A percentile compares a stretch with the other conserved stretches of the same genome.
Conservation (phyloP, 2,329 filamentous ascomycete species). For the Phyllosticta ampelicida region DNA sequence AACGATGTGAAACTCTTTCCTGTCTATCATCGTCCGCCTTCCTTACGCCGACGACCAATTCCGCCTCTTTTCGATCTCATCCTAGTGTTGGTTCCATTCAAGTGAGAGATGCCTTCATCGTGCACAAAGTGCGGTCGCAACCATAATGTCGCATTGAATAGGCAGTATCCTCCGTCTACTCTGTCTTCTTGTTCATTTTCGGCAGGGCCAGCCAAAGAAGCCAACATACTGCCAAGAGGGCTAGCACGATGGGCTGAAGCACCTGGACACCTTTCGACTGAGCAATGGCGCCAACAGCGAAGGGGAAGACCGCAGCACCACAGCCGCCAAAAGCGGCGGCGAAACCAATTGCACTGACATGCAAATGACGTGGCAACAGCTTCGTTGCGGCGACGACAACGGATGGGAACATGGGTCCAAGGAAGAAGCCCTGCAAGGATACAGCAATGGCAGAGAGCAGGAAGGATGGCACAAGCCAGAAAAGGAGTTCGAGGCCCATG, state of each 20-base stretch:
- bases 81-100: background rate
- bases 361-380: conserved; percentile 59
- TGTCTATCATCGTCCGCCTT: background rate
- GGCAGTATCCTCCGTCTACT: background rate
- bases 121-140: background rate
- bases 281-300: conserved; percentile 56
- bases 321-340: conserved; percentile 65
- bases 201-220: conserved; percentile 42
- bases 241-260: conserved; percentile 49
- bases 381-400: conserved; percentile 64
- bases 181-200: conserved; percentile 21
- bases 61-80: background rate
- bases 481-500: conserved; percentile 57
- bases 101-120: background rate
- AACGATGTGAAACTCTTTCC: background rate
- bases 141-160: background rate
- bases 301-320: conserved; percentile 59
- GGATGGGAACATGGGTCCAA: conserved; percentile 69
- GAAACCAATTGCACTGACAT: conserved; percentile 74
- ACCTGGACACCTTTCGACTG: conserved; percentile 49
- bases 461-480: conserved; percentile 74
- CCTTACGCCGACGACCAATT: background rate
- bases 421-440: conserved; percentile 63
- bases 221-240: conserved; percentile 40
- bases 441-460: conserved; percentile 63